A percentile compares a stretch with the other conserved stretches of the same genome.
Conservation (phyloP, 2,329 filamentous ascomycete species). For the Aspergillus puulaauensis region DNA sequence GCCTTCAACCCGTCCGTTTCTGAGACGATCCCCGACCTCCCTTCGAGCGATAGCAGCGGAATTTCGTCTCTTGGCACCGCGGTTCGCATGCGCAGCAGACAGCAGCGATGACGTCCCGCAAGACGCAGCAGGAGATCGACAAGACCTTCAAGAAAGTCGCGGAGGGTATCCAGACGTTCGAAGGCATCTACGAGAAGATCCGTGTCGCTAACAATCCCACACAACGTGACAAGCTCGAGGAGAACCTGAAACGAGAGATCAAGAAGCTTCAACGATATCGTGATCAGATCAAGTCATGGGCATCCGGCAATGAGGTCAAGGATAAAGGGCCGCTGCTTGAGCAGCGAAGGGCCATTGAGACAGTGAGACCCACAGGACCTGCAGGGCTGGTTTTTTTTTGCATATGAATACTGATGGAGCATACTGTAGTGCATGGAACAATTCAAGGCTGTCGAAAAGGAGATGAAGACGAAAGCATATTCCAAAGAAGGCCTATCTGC, state of each 20-base stretch:
- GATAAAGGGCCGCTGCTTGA: conserved; percentile 95
- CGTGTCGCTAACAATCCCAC: conserved; percentile 86
- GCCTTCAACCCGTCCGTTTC: not conserved
- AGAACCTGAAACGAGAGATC: conserved; percentile 98
- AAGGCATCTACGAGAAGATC: conserved; percentile 97
- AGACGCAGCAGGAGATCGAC: conserved; percentile 96
- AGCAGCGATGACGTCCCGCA: conserved; percentile 80
- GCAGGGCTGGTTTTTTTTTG: not conserved
- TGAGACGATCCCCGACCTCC: conserved; percentile 3
- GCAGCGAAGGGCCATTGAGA: conserved; percentile 94
- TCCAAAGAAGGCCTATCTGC: conserved; percentile 96
- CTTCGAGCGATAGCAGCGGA: conserved; percentile 15
- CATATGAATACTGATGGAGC: conserved; percentile 24
- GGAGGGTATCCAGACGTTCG: conserved; percentile 89
- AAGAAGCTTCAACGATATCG: conserved; percentile 98
- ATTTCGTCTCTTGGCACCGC: conserved; percentile 20
- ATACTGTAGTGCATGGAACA: conserved; percentile 73
- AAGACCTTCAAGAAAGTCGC: conserved; percentile 99
- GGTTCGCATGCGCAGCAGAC: conserved; percentile 25
- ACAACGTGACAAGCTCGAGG: conserved; percentile 97
- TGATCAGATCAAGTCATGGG: conserved; percentile 99
- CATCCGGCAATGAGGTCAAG: conserved; percentile 97
- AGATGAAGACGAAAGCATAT: conserved; percentile 99
- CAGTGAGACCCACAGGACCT: conserved; percentile 54
- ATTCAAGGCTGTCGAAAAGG: conserved; percentile 99